Conservation (phyloP, 306 rosid species). For the Lathyrus tuberosus region DNA sequence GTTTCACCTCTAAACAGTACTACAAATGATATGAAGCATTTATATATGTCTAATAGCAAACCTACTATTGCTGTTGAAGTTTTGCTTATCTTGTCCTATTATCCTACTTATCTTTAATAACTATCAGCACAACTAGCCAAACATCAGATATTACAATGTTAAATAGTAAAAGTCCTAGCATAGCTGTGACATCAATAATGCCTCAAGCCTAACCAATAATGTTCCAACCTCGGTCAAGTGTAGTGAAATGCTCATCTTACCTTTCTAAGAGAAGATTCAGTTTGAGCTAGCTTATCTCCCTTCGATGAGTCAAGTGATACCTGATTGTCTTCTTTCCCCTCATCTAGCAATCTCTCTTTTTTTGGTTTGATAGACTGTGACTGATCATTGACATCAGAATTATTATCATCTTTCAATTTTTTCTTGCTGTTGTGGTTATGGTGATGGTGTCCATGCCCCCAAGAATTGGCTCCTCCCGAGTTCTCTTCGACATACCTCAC, state of each 20-base stretch:
- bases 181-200: constrained; percentile 21
- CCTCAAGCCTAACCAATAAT: constrained; percentile 24
- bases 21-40: constrained; percentile 22
- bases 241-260: constrained; percentile 46
- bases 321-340: constrained; percentile 43
- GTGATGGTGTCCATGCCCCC: constrained; percentile 84
- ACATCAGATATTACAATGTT: constrained; percentile 27
- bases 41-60: constrained; percentile 14
- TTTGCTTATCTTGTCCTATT: not conserved
- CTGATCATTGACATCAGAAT: constrained; percentile 29
- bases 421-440: constrained; percentile 63
- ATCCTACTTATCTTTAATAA: constrained; percentile 9
- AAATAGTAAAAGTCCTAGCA: constrained; percentile 10
- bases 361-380: constrained; percentile 38
- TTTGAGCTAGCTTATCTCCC: constrained; percentile 48
- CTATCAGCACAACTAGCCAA: constrained; percentile 26
- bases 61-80: constrained; percentile 22
- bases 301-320: constrained; percentile 42
- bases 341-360: constrained; percentile 42
- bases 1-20: not conserved
- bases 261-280: constrained; percentile 61
- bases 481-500: constrained; percentile 92
- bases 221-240: constrained; percentile 19
- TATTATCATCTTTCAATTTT: constrained; percentile 63
- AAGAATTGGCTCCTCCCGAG: constrained; percentile 63